Evolutionary conservation across 1,284 basidiomycete species (phyloP), one percentile per base, ranked within the genome.

Genomic region (Golubevia pallescens): DNA sequence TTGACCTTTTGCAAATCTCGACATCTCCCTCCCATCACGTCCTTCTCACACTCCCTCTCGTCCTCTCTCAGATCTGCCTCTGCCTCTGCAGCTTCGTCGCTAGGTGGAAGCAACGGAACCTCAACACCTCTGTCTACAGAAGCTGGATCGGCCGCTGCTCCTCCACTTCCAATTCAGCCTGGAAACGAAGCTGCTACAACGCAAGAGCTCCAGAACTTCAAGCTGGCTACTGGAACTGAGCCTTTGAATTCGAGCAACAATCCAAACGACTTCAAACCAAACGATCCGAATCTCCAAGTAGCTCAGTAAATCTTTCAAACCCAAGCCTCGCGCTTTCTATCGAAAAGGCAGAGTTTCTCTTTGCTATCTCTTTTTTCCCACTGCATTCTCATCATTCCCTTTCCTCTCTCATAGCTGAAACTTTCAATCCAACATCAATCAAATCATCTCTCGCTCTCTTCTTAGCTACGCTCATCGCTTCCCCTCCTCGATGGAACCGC

Each of bases 171-270:
- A 6, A 59, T 76, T 19, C 71, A 76, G 52, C 61, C 71, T 13
- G 66, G 55, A 7, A 74, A 16, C 16, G 42, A 48, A 16, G 42
- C 42, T 13, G 42, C 74, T 2, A 71, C 74, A 0, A 60, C 65
- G 1, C 65, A 59, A 13, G 74, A 76, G 53, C 59, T 76, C 20
- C 67, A 74, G 55, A 76, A 76, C 55, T 76, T 76, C 61, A 62
- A 65, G 19, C 67, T 76, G 8, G 74, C 74, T 0, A 76, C 74
- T 5, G 74, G 74, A 48, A 55, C 57, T 20, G 56, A 42, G 7
- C 28, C 60, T 16, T 55, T 58, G n/a, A 58, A 32, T 38, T 57
- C 62, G 19, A 38, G 56, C 59, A 38, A 16, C 59, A 60, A 60
- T n/a, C 59, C 59, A 13, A 60, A 60, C 28, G 28, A 28, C 28